Evolutionary conservation across 2,329 filamentous ascomycete genomes (phyloP), one percentile per base, ranked within the genome.

Genomic region (Ophiocordyceps australis): DNA sequence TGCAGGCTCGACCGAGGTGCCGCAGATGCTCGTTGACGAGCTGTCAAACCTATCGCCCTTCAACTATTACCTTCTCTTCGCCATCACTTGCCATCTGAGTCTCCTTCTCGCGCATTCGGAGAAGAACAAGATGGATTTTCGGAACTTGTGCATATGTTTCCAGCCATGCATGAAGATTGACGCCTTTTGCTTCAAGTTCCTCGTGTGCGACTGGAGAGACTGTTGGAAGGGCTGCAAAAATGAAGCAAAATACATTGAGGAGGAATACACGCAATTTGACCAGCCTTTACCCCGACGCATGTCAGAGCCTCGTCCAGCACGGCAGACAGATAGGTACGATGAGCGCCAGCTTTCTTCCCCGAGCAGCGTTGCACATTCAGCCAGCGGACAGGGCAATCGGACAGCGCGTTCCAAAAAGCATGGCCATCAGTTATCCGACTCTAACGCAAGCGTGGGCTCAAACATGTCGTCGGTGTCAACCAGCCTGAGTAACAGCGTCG

Each of bases 111-210:
- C 81, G 2, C 86, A 92, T 48, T 78, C 83, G 14, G 81, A 91
- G 35, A 85, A 86, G 58, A 95, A 94, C 65, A 93, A 92, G 57
- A 95, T 95, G 86, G 82, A 92, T 45, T 93, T 86, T 46, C 74
- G 81, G 43, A 94, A 94, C 37, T 59, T 95, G 14, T 92, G 83
- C 54, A 92, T 94, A 39, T 95, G 86, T 55, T 94, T 94, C 51
- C 83, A 93, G 50, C 86, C 86, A 4, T 92, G 83, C 50, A 82
- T 95, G 68, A 92, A 86, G 53, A 89, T 95, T 31, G 86, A 95
- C 42, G 75, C 75, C 1, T 91, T 86, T 47, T 91, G 82, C 47
- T 95, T 95, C 63, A 82, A 85, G 41, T 94, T 93, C 36, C 62
- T 95, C 9, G 85, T 95, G 13, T 81, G 82, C 43, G 78, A 95